Conservation (phyloP, 768 basidiomycete genomes). For the Chiua virens region DNA sequence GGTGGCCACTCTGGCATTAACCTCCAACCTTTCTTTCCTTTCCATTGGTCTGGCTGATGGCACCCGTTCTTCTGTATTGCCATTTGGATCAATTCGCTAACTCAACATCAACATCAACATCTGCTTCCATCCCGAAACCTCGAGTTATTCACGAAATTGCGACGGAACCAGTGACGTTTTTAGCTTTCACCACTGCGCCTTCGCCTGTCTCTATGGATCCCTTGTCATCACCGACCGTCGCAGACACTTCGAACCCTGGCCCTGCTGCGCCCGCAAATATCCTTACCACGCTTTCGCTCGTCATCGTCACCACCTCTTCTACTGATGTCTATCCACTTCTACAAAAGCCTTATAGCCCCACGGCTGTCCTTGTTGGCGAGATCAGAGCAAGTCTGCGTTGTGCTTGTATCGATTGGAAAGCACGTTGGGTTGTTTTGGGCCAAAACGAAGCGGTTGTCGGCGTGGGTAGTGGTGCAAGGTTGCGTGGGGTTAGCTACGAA, state of each 20-base stretch:
- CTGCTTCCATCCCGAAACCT: slow-evolving; percentile 83
- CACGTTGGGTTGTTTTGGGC: slow-evolving; percentile 79
- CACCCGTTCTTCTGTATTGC: slow-evolving; percentile 82
- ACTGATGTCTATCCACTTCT: slow-evolving; percentile 76
- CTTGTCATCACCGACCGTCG: slow-evolving; percentile 10
- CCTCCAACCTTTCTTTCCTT: slow-evolving; percentile 76
- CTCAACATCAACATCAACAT: slow-evolving; percentile 52
- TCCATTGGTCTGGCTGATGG: slow-evolving; percentile 95
- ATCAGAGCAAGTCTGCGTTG: slow-evolving; percentile 85
- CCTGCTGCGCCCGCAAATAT: slow-evolving; percentile 15
- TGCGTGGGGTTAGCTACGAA: slow-evolving; percentile 89
- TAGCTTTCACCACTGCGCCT: slow-evolving; percentile 67
- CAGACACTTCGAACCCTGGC: slow-evolving; percentile 16
- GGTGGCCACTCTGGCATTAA: slow-evolving; percentile 80
- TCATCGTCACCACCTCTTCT: slow-evolving; percentile 86
- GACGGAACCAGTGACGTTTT: slow-evolving; percentile 87
- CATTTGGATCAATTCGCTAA: slow-evolving; percentile 70
- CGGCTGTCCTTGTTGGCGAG: slow-evolving; percentile 77
- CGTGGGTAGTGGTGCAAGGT: slow-evolving; percentile 78
- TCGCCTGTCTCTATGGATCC: slow-evolving; percentile 25
- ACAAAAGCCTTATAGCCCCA: slow-evolving; percentile 65
- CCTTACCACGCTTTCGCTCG: slow-evolving; percentile 55
- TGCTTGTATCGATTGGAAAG: slow-evolving; percentile 73
- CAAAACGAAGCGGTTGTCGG: slow-evolving; percentile 90
- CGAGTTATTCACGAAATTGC: slow-evolving; percentile 81